A percentile compares a stretch with the other conserved stretches of the same genome.
These are phyloP conservation scores for Ceratobasidium sp. DNA, from an alignment of 1,284 basidiomycete species.

Conservation along the genomic window DNA sequence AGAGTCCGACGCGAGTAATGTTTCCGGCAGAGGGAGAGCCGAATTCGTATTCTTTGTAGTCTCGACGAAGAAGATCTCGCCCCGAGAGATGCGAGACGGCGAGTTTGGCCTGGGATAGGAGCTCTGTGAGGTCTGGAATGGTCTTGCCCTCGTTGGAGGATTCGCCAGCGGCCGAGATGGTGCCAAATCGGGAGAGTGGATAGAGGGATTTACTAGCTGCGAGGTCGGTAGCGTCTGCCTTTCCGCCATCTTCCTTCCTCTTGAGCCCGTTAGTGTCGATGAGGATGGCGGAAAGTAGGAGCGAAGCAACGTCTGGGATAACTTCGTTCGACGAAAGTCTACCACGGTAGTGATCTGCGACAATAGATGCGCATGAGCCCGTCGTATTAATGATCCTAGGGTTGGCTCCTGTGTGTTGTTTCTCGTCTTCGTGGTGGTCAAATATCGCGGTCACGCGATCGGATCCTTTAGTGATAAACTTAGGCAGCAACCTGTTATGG, in stretches of 20 bases:
- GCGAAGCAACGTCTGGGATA: constrained; percentile 59
- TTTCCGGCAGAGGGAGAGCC: constrained; percentile 58
- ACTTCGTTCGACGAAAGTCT: constrained; percentile 61
- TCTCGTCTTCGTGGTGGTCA: constrained; percentile 95
- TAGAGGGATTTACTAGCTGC: constrained; percentile 68
- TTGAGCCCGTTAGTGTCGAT: constrained; percentile 87
- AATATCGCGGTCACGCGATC: constrained; percentile 68
- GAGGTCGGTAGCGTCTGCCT: constrained; percentile 73
- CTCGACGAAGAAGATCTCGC: constrained; percentile 83
- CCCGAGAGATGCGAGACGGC: constrained; percentile 75
- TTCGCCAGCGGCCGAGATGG: constrained; percentile 7
- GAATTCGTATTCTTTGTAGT: constrained; percentile 89
- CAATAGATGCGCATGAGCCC: constrained; percentile 84
- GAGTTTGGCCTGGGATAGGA: constrained; percentile 70
- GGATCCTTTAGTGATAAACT: constrained; percentile 56
- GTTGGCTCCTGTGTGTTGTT: constrained; percentile 66
- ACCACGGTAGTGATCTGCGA: constrained; percentile 65
- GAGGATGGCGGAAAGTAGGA: constrained; percentile 82
- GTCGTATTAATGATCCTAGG: constrained; percentile 73
- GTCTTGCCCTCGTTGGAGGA: constrained; percentile 20
- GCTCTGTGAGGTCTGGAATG: constrained; percentile 58
- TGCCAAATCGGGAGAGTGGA: constrained; percentile 58
- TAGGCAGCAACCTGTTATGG: constrained; percentile 79
- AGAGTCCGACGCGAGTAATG: constrained; percentile 67
- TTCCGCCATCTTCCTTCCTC: constrained; percentile 63